phyloP scores from a whole-genome alignment of 1,284 basidiomycete genomes.

The Ganoderma meredithae region DNA sequence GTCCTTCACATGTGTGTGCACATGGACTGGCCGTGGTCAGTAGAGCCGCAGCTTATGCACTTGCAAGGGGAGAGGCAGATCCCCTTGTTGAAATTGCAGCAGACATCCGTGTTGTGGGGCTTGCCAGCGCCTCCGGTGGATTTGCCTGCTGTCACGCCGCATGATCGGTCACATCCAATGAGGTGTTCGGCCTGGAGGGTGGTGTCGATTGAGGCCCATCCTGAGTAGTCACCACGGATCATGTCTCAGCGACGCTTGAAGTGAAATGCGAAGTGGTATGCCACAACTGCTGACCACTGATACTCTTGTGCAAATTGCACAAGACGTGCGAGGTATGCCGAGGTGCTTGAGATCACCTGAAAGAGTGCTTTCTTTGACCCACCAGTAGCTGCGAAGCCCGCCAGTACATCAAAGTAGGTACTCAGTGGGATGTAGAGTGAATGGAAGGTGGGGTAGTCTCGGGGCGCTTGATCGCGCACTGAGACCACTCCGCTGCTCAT shows the following conservation, averaged over 20 bases:
- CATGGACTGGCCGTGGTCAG: constrained; percentile 9
- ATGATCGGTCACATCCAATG: not conserved
- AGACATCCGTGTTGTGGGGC: not conserved
- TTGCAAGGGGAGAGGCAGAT: constrained; percentile 18
- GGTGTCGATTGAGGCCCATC: constrained; percentile 14
- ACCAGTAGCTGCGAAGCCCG: constrained; percentile 9
- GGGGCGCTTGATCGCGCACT: not conserved
- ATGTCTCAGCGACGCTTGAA: constrained; percentile 17
- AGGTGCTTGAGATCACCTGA: constrained; percentile 5
- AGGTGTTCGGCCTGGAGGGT: constrained; percentile 12
- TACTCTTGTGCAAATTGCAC: constrained; percentile 13
- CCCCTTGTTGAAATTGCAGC: constrained; percentile 20
- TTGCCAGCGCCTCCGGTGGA: too few relatives aligned
- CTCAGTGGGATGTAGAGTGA: constrained; percentile 14
- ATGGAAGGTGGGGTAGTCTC: constrained; percentile 16
- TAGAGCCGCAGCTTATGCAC: constrained; percentile 7
- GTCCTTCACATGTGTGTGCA: constrained; percentile 2
- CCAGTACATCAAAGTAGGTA: constrained; percentile 15
- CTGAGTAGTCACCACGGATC: constrained; percentile 18
- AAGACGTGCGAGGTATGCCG: constrained; percentile 8
- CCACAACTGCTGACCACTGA: constrained; percentile 19
- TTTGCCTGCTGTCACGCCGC: too few relatives aligned
- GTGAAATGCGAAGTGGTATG: constrained; percentile 21
- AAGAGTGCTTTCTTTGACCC: not conserved
- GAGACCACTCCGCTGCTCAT: not conserved